These are phyloP conservation scores for Solanum tarapatanum DNA, from an alignment of 257 asterid species.

Conservation along the genomic window DNA sequence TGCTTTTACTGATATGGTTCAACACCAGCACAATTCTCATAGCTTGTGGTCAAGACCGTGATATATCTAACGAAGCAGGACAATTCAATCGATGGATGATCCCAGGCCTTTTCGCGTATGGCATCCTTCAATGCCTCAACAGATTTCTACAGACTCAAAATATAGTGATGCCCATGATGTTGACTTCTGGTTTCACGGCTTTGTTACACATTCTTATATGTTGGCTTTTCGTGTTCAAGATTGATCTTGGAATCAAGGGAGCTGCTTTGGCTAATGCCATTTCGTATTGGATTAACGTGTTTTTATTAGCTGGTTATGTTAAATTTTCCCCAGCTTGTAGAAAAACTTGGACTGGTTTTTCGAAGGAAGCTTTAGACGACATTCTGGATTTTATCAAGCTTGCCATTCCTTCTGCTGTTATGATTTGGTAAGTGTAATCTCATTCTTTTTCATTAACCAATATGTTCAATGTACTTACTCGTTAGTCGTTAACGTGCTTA, in stretches of 20 bases:
- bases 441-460: not conserved
- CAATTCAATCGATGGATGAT: constrained; percentile 51
- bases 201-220: constrained; percentile 35
- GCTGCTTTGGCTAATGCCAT: constrained; percentile 55
- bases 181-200: constrained; percentile 35
- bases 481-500: not conserved
- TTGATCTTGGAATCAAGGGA: constrained; percentile 34
- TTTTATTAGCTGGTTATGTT: constrained; percentile 27
- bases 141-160: constrained; percentile 53
- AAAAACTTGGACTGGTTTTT: constrained; percentile 40
- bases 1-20: constrained; percentile 43
- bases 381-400: constrained; percentile 30
- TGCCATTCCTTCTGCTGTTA: constrained; percentile 55
- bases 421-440: constrained; percentile 42
- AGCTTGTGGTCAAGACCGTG: constrained; percentile 37
- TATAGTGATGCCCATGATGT: constrained; percentile 47
- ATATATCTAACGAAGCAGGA: constrained; percentile 46
- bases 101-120: constrained; percentile 46
- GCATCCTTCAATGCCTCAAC: constrained; percentile 43
- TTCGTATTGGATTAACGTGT: constrained; percentile 50
- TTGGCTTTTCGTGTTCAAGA: constrained; percentile 37
- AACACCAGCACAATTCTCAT: constrained; percentile 37
- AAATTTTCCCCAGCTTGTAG: constrained; percentile 32
- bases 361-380: constrained; percentile 33
- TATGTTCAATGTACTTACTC: not conserved